Percentiles rank a stretch among this genome's conserved stretches.
phyloP scores from a whole-genome alignment of 176 grass and related monocot genomes.

The Raddia distichophylla region DNA sequence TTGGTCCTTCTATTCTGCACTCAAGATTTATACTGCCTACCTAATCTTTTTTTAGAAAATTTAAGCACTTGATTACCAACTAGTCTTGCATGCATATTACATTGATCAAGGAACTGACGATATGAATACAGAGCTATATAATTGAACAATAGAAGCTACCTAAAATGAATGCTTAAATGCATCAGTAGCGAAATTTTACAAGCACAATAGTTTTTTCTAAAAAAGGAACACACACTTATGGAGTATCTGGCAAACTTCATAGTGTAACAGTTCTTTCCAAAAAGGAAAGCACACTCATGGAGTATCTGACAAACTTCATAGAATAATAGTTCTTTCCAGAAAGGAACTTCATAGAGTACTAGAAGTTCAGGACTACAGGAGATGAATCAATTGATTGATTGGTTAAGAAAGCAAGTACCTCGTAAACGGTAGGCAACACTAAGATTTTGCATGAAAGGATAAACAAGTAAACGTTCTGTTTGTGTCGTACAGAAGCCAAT shows the following conservation, averaged over 20 bases:
- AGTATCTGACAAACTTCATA: conserved; percentile 10
- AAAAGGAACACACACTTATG: background rate
- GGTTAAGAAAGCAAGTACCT: conserved; percentile 60
- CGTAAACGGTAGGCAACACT: conserved; percentile 93
- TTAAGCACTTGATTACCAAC: conserved; percentile 26
- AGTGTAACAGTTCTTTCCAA: background rate
- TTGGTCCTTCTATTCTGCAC: background rate
- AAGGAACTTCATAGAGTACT: background rate
- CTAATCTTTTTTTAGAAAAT: background rate
- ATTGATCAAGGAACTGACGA: background rate
- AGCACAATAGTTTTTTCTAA: background rate
- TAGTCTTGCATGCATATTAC: conserved; percentile 6
- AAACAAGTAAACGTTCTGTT: conserved; percentile 90
- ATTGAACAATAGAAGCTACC: background rate
- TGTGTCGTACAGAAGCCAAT: conserved; percentile 97
- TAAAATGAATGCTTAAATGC: background rate
- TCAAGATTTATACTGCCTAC: background rate
- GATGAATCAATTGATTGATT: conserved; percentile 33
- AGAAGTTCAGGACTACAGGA: background rate
- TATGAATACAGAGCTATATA: conserved; percentile 1
- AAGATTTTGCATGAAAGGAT: conserved; percentile 98
- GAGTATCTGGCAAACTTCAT: conserved; percentile 6
- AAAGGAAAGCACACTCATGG: background rate
- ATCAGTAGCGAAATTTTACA: conserved; percentile 24
- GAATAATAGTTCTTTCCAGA: too few relatives aligned